Percentiles rank a stretch among this genome's conserved stretches.
Conservation (phyloP, 2,329 filamentous ascomycete genomes). For the Lasiodiplodia sp. region DNA sequence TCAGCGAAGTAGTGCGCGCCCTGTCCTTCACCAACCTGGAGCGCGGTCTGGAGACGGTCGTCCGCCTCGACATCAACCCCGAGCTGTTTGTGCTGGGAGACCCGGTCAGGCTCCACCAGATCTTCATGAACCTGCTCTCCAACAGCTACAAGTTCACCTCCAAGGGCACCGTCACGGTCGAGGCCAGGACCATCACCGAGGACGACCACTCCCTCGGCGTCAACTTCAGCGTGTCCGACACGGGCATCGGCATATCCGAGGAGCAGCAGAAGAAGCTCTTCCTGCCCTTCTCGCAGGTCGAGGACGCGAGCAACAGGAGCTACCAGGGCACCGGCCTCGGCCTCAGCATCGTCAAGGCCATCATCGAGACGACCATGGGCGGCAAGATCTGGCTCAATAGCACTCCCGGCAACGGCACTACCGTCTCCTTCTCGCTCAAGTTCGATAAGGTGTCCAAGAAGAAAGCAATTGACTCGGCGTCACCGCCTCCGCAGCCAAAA, state of each 20-base stretch:
- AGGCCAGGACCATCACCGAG: slow-evolving; percentile 75
- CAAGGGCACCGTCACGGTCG: slow-evolving; percentile 83
- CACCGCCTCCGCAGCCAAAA: slow-evolving; percentile 47
- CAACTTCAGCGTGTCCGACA: slow-evolving; percentile 87
- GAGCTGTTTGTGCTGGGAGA: slow-evolving; percentile 61
- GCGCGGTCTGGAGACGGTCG: slow-evolving; percentile 65
- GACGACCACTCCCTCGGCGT: slow-evolving; percentile 74
- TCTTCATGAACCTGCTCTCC: slow-evolving; percentile 80
- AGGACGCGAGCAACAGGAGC: slow-evolving; percentile 86
- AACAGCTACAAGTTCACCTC: slow-evolving; percentile 97
- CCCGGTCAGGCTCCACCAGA: slow-evolving; percentile 59
- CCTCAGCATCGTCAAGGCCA: slow-evolving; percentile 91
- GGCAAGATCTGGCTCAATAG: slow-evolving; percentile 85
- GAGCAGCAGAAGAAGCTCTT: slow-evolving; percentile 86
- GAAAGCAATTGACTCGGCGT: slow-evolving; percentile 56
- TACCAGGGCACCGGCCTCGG: slow-evolving; percentile 93
- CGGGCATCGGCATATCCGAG: slow-evolving; percentile 87
- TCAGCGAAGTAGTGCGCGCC: slow-evolving; percentile 69
- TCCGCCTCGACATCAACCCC: slow-evolving; percentile 62
- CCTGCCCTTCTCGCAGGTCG: slow-evolving; percentile 90
- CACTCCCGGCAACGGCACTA: slow-evolving; percentile 73
- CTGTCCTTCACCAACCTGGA: slow-evolving; percentile 70
- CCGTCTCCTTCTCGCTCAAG: slow-evolving; percentile 79
- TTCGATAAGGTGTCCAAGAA: slow-evolving; percentile 81
- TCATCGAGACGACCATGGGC: slow-evolving; percentile 91